phyloP scores from a whole-genome alignment of 257 asterid species.

The Phtheirospermum japonicum region DNA sequence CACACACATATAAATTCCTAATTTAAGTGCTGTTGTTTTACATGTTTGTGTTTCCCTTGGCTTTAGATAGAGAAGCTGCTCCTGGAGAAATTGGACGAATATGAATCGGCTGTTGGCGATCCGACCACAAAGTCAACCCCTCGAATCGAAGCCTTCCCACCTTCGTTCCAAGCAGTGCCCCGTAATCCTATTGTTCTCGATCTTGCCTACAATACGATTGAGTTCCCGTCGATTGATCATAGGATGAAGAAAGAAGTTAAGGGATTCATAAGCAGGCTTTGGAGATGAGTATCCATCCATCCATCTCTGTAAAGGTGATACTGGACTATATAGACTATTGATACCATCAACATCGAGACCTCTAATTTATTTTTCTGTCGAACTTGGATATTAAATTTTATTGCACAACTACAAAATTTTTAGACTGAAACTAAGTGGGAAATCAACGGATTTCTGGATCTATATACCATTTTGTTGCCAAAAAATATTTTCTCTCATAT shows the following conservation, averaged over 20 bases:
- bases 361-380: slow-evolving; percentile 3
- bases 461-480: not conserved
- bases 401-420: not conserved
- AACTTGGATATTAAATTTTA: not conserved
- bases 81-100: slow-evolving; percentile 64
- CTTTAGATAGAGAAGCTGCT: slow-evolving; percentile 69
- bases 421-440: not conserved
- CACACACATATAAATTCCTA: not conserved
- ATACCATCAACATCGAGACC: not conserved
- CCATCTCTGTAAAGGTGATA: not conserved
- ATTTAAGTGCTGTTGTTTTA: slow-evolving; percentile 4
- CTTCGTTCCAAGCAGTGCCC: slow-evolving; percentile 51
- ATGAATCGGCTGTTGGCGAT: slow-evolving; percentile 84
- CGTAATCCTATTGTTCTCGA: slow-evolving; percentile 62
- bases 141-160: slow-evolving; percentile 52
- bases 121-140: slow-evolving; percentile 48
- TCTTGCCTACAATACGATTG: slow-evolving; percentile 65
- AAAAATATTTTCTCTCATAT: not conserved
- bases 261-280: slow-evolving; percentile 85
- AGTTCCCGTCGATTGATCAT: slow-evolving; percentile 79
- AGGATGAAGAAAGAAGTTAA: slow-evolving; percentile 86
- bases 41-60: slow-evolving; percentile 7
- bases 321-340: not conserved
- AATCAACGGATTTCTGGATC: not conserved
- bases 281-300: slow-evolving; percentile 44